These are phyloP conservation scores for Pisolithus orientalis DNA, from an alignment of 768 basidiomycete species.

Conservation along the genomic window DNA sequence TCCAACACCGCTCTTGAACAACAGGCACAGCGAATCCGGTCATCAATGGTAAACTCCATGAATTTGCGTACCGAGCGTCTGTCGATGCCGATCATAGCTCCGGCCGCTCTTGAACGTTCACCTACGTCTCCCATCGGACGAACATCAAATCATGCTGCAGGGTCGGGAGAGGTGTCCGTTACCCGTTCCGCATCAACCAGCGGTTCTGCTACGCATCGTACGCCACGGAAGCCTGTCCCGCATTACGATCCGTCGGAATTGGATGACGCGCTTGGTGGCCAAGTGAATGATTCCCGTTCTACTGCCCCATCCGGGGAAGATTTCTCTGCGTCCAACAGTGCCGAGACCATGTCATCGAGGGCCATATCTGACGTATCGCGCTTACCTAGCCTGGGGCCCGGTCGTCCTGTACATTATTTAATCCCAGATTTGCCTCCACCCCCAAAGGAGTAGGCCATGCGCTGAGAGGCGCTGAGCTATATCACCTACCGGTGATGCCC, in stretches of 20 bases:
- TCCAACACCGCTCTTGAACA: conserved; percentile 20
- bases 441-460: conserved; percentile 18
- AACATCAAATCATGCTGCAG: conserved; percentile 27
- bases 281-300: conserved; percentile 15
- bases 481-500: not conserved
- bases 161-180: conserved; percentile 13
- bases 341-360: conserved; percentile 8
- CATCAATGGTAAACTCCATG: conserved; percentile 23
- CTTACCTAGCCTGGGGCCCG: conserved; percentile 42
- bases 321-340: conserved; percentile 25
- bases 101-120: conserved; percentile 9
- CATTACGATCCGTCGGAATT: conserved; percentile 35
- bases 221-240: conserved; percentile 53
- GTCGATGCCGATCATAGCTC: conserved; percentile 23
- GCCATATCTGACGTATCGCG: conserved; percentile 25
- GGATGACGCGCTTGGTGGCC: conserved; percentile 10
- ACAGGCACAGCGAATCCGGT: conserved; percentile 27
- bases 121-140: conserved; percentile 13
- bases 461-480: not conserved
- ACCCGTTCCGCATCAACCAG: conserved; percentile 24
- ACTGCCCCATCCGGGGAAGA: conserved; percentile 15
- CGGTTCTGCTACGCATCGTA: conserved; percentile 24
- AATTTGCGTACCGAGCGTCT: conserved; percentile 22
- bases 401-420: conserved; percentile 47
- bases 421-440: conserved; percentile 52